A percentile compares a stretch with the other conserved stretches of the same genome.
Evolutionary conservation across 2,329 filamentous ascomycete species (phyloP).

Genomic region (Arthrobotrys pseudoclavata): DNA sequence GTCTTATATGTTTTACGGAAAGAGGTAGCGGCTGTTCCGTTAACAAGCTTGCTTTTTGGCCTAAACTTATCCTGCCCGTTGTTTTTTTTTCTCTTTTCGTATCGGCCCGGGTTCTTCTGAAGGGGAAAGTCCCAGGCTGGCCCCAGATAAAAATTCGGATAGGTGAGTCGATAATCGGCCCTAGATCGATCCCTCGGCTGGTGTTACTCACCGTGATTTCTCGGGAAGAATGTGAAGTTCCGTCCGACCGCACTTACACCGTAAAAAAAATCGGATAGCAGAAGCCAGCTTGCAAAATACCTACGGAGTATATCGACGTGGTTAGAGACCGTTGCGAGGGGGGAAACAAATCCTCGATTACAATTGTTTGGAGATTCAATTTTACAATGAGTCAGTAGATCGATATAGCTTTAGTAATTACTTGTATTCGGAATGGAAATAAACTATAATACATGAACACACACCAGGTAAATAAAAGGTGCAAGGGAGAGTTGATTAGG

Average conservation of each 20-base stretch:
- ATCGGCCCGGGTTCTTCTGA: slow-evolving; percentile 22
- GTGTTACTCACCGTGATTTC: background rate
- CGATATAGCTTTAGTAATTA: slow-evolving; percentile 20
- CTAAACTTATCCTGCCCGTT: background rate
- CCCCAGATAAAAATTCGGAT: slow-evolving; percentile 23
- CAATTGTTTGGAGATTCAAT: background rate
- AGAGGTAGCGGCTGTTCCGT: slow-evolving; percentile 22
- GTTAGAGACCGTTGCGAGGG: too few relatives aligned
- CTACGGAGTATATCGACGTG: too few relatives aligned
- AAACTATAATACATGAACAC: slow-evolving; percentile 52
- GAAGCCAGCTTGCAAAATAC: too few relatives aligned
- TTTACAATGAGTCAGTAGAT: background rate
- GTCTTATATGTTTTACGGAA: slow-evolving; percentile 10
- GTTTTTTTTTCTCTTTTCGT: background rate
- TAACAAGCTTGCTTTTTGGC: background rate
- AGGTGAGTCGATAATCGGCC: slow-evolving; percentile 24
- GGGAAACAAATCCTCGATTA: background rate
- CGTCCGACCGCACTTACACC: slow-evolving; percentile 8
- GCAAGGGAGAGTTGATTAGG: slow-evolving; percentile 4
- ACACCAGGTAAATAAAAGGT: slow-evolving; percentile 28
- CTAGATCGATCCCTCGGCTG: slow-evolving; percentile 21
- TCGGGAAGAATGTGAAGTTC: slow-evolving; percentile 16
- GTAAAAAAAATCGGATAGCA: background rate
- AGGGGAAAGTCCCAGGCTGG: background rate
- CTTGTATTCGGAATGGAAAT: slow-evolving; percentile 33